Evolutionary conservation across 108 stramenopile species (phyloP).

Genomic region (Conticribra guillardii): DNA sequence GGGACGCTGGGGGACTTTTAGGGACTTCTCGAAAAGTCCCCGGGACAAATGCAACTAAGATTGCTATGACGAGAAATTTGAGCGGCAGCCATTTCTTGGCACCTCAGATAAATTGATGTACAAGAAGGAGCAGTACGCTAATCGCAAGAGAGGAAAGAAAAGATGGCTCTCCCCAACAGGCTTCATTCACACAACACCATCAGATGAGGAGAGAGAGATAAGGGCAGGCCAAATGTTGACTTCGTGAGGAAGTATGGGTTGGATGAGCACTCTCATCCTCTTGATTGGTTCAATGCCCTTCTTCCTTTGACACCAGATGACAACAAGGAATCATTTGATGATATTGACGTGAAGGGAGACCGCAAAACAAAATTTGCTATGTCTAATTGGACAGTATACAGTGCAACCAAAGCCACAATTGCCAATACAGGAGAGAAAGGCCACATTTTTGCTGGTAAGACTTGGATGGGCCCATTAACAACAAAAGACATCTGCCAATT

Average conservation of each 20-base stretch:
- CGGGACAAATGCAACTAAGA: no score
- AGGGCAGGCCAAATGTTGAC: conserved; percentile 18
- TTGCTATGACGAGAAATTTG: conserved; percentile 7
- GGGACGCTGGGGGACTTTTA: no score
- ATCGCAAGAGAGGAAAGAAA: background rate
- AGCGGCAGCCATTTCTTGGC: conserved; percentile 9
- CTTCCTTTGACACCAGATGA: conserved; percentile 9
- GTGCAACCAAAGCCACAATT: background rate
- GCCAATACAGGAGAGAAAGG: background rate
- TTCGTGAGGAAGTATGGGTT: conserved; percentile 23
- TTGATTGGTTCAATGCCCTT: conserved; percentile 9
- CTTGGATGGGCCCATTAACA: background rate
- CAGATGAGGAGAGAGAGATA: background rate
- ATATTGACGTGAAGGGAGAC: conserved; percentile 6
- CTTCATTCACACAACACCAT: background rate
- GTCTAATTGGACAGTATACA: conserved; percentile 13
- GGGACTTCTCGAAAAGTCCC: no score
- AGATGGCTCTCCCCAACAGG: conserved; percentile 12
- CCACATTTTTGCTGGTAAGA: conserved; percentile 3
- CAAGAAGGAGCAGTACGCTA: background rate
- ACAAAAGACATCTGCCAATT: background rate
- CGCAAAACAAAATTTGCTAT: conserved; percentile 14
- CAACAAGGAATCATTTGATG: background rate
- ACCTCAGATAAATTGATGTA: conserved; percentile 21
- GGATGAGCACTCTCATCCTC: conserved; percentile 18